Base-by-base conservation (phyloP, 2,329 filamentous ascomycete species). In the Paraphaeosphaeria minitans region DNA sequence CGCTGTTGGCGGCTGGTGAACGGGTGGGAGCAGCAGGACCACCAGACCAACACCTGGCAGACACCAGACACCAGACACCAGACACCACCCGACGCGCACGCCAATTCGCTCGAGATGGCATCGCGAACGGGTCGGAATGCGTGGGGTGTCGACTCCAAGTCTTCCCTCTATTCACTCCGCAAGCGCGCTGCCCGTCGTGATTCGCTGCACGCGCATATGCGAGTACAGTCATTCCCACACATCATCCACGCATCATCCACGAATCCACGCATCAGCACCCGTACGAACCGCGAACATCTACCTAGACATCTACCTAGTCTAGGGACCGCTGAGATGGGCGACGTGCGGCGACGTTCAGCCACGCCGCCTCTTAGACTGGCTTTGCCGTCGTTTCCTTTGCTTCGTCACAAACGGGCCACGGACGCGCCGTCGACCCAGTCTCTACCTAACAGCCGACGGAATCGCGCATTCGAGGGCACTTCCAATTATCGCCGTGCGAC, bases 221-320 rank as follows among this genome's bases (percentile, higher is more conserved):
- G 58, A 55, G 58, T 56, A 74, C 73, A 75, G 73, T 74, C 73
- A 74, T 74, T 65, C 29, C 57, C 56, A n/a, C 45, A 24, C 56
- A 72, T 72, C 72, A 71, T 72, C 61, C 67, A 63, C n/a, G 27
- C 64, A 67, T 64, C 62, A 61, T n/a, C n/a, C n/a, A n/a, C n/a
- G n/a, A n/a, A 71, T 72, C 61, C 67, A 63, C n/a, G 27, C 64
- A 67, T 64, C 62, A 61, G 46, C 55, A 56, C 33, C 56, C 42
- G 46, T 55, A 55, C 35, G 33, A 53, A 61, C 65, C 62, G 61
- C 66, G 58, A 69, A 71, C n/a, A n/a, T n/a, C n/a, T n/a, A n/a
- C n/a, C n/a, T n/a, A n/a, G n/a, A n/a, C n/a, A n/a, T n/a, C n/a
- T n/a, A n/a, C n/a, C n/a, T n/a, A n/a, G n/a, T n/a, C n/a, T 68